phyloP scores from a whole-genome alignment of 371 early-diverging fungal genomes.

The Blyttiomyces sp. region DNA sequence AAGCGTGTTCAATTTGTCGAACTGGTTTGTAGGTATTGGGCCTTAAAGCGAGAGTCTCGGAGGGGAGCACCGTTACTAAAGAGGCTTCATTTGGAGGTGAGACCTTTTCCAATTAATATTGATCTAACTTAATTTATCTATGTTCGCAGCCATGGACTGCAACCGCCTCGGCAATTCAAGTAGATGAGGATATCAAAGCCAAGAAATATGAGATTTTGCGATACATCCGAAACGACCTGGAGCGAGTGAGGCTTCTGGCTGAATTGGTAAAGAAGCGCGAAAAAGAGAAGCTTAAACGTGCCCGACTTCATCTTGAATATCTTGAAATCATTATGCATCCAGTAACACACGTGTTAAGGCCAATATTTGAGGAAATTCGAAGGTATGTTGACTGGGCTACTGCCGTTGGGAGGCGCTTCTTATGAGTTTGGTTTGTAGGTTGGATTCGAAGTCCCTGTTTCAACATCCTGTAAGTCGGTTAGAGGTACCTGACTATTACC shows the following conservation, averaged over 20 bases:
- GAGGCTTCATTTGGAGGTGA: slow-evolving; percentile 88
- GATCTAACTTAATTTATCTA: slow-evolving; percentile 1
- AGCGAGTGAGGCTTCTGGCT: slow-evolving; percentile 77
- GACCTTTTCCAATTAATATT: neutral
- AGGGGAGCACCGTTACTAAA: slow-evolving; percentile 91
- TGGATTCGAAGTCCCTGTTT: slow-evolving; percentile 52
- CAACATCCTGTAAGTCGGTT: slow-evolving; percentile 69
- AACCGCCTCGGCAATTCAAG: slow-evolving; percentile 68
- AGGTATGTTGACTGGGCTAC: slow-evolving; percentile 53
- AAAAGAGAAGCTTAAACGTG: slow-evolving; percentile 68
- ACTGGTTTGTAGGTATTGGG: slow-evolving; percentile 86
- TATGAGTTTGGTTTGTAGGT: slow-evolving; percentile 9
- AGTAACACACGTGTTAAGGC: slow-evolving; percentile 59
- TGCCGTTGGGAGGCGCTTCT: neutral
- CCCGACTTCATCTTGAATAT: slow-evolving; percentile 61
- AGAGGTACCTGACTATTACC: slow-evolving; percentile 78
- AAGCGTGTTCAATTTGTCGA: slow-evolving; percentile 57
- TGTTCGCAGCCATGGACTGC: slow-evolving; percentile 85
- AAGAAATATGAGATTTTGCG: slow-evolving; percentile 54
- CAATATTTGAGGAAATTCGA: slow-evolving; percentile 62
- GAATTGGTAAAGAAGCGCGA: slow-evolving; percentile 89
- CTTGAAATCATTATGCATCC: slow-evolving; percentile 71
- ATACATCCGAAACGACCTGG: slow-evolving; percentile 79
- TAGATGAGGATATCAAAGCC: slow-evolving; percentile 73
- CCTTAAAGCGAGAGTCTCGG: slow-evolving; percentile 81